Evolutionary conservation across 2,329 filamentous ascomycete genomes (phyloP).

Genomic region (Fusarium piperis): DNA sequence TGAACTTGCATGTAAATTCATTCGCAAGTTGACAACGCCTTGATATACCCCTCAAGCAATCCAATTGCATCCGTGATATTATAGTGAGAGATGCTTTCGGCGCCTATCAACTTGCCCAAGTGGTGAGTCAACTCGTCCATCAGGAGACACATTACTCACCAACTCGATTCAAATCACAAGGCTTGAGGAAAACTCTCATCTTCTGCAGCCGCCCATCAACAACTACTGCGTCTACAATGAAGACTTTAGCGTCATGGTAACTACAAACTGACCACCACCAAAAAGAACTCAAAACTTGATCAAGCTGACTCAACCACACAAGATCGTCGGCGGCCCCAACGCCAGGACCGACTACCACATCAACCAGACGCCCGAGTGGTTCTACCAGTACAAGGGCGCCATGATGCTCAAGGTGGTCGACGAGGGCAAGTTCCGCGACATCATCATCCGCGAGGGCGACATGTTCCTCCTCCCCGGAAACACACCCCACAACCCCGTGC

Average conservation of each 20-base stretch:
- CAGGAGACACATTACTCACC: slow-evolving; percentile 10
- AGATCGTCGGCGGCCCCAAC: slow-evolving; percentile 96
- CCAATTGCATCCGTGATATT: neutral
- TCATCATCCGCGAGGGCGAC: slow-evolving; percentile 90
- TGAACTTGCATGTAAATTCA: slow-evolving; percentile 8
- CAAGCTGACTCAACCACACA: neutral
- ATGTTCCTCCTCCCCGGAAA: slow-evolving; percentile 94
- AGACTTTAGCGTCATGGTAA: slow-evolving; percentile 82
- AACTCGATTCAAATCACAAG: slow-evolving; percentile 55
- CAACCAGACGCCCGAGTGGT: slow-evolving; percentile 96
- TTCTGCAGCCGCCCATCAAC: slow-evolving; percentile 93
- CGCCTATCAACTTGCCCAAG: slow-evolving; percentile 66
- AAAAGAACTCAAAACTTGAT: neutral
- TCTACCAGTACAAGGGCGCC: slow-evolving; percentile 93
- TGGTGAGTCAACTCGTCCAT: slow-evolving; percentile 56
- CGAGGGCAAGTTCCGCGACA: slow-evolving; percentile 75
- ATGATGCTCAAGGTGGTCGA: slow-evolving; percentile 96
- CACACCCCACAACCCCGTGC: slow-evolving; percentile 94
- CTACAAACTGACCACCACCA: neutral
- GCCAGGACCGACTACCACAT: slow-evolving; percentile 98
- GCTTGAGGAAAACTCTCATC: slow-evolving; percentile 90
- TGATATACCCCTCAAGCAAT: slow-evolving; percentile 19
- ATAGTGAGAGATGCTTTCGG: slow-evolving; percentile 54
- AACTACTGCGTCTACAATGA: slow-evolving; percentile 97
- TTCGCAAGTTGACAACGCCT: slow-evolving; percentile 1